A percentile compares a stretch with the other conserved stretches of the same genome.
Evolutionary conservation across 352 stramenopile genomes (phyloP).

Genomic region (Pilasporangium apinafurcum): DNA sequence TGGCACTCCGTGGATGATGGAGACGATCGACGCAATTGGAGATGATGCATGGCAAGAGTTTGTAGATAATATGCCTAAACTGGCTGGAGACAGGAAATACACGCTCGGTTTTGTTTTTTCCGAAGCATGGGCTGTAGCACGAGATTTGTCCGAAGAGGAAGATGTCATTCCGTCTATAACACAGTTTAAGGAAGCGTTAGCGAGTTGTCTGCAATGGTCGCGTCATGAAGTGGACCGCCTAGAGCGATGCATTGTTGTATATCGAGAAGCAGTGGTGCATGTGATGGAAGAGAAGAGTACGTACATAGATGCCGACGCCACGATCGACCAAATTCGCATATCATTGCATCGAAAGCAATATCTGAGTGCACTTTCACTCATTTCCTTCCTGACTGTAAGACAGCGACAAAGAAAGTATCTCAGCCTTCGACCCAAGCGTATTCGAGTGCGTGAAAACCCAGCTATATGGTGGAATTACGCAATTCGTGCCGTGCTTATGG

Average conservation of each 20-base stretch:
- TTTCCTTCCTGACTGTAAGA: constrained; percentile 66
- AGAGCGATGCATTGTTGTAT: constrained; percentile 51
- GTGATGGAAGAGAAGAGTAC: constrained; percentile 86
- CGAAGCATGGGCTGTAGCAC: constrained; percentile 73
- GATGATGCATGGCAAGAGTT: constrained; percentile 68
- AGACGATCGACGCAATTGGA: constrained; percentile 68
- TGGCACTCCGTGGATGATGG: constrained; percentile 71
- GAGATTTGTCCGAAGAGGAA: constrained; percentile 70
- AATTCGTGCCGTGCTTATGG: constrained; percentile 62
- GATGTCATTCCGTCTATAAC: constrained; percentile 61
- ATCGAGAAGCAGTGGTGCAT: constrained; percentile 73
- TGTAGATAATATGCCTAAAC: constrained; percentile 56
- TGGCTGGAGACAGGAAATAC: constrained; percentile 70
- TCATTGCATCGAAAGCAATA: constrained; percentile 64
- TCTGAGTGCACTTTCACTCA: constrained; percentile 58
- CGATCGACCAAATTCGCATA: constrained; percentile 71
- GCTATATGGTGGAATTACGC: constrained; percentile 71
- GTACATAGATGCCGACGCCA: constrained; percentile 73
- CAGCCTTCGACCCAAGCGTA: constrained; percentile 37
- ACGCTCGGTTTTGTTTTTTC: constrained; percentile 82
- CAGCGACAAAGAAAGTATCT: constrained; percentile 54
- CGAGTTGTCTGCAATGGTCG: constrained; percentile 76
- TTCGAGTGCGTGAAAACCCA: constrained; percentile 39
- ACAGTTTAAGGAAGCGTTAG: constrained; percentile 68
- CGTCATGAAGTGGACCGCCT: constrained; percentile 52